These are phyloP conservation scores for Aspergillus puulaauensis DNA, from an alignment of 2,329 filamentous ascomycete genomes.

Conservation along the genomic window DNA sequence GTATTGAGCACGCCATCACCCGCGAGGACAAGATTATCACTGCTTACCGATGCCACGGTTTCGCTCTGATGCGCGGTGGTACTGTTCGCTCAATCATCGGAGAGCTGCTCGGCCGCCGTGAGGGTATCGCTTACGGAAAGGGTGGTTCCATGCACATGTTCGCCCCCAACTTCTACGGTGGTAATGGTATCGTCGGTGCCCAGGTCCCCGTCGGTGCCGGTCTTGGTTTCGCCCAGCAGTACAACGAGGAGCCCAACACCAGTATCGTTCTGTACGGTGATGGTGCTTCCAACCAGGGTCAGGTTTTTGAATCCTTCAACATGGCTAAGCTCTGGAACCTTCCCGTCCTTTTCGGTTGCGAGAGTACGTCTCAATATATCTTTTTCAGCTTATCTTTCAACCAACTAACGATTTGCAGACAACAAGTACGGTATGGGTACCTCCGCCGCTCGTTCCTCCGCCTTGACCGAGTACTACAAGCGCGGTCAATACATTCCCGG, in stretches of 20 bases:
- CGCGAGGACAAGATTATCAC: conserved; percentile 94
- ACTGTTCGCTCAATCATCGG: conserved; percentile 90
- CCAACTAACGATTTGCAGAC: conserved; percentile 57
- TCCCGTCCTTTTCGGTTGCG: conserved; percentile 92
- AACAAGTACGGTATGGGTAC: conserved; percentile 99
- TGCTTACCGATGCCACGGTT: conserved; percentile 98
- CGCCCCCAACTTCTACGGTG: conserved; percentile 93
- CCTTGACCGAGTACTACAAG: conserved; percentile 99
- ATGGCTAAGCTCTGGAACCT: conserved; percentile 99
- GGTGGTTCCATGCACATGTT: conserved; percentile 99
- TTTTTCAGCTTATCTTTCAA: neutral
- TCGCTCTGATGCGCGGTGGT: conserved; percentile 92
- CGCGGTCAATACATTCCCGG: conserved; percentile 99
- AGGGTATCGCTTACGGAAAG: conserved; percentile 98
- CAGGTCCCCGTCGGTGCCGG: conserved; percentile 97
- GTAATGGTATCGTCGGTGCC: conserved; percentile 98
- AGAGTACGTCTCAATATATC: conserved; percentile 67
- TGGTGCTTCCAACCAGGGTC: conserved; percentile 97
- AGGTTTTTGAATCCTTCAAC: conserved; percentile 99
- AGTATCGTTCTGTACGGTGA: conserved; percentile 93
- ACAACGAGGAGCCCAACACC: conserved; percentile 81
- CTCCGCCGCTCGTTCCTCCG: conserved; percentile 87
- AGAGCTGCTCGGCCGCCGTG: conserved; percentile 89
- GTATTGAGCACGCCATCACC: conserved; percentile 93
- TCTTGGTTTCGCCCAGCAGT: conserved; percentile 95